Evolutionary conservation across 805 yeast species (phyloP).

Genomic region (Cyberlindnera mississippiensis): DNA sequence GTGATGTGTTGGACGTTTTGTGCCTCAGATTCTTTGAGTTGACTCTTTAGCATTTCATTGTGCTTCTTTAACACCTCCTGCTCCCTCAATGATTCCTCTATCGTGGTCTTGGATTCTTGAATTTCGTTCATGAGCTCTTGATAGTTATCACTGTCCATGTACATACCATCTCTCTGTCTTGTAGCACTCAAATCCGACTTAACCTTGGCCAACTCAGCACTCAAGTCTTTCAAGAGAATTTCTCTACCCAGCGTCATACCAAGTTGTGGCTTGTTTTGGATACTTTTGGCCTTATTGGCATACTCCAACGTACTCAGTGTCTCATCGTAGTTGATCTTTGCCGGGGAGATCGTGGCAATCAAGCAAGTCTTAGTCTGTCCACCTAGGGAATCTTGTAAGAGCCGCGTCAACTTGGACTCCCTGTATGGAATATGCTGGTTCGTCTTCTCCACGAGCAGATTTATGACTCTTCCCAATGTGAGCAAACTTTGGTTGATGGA

Average conservation of each 20-base stretch:
- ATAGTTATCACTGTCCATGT: conserved; percentile 57
- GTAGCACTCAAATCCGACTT: conserved; percentile 61
- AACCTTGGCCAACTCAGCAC: conserved; percentile 42
- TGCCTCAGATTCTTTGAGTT: conserved; percentile 20
- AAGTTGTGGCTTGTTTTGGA: conserved; percentile 67
- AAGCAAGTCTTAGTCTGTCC: conserved; percentile 84
- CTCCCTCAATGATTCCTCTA: conserved; percentile 42
- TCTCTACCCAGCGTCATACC: conserved; percentile 54
- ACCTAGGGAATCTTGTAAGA: conserved; percentile 79
- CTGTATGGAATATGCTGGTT: conserved; percentile 77
- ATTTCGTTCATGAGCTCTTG: conserved; percentile 45
- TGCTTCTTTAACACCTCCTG: conserved; percentile 39
- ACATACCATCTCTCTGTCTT: conserved; percentile 60
- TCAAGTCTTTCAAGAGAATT: conserved; percentile 42
- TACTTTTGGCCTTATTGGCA: conserved; percentile 82
- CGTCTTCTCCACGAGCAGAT: conserved; percentile 57
- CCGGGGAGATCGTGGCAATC: conserved; percentile 86
- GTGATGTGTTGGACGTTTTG: conserved; percentile 24
- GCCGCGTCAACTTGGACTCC: conserved; percentile 72
- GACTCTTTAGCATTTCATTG: conserved; percentile 28
- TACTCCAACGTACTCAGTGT: conserved; percentile 83
- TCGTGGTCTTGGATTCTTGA: conserved; percentile 46
- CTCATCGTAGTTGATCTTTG: conserved; percentile 71
- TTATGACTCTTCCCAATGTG: conserved; percentile 87
- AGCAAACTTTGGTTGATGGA: conserved; percentile 84